Evolutionary conservation across 2,329 filamentous ascomycete species (phyloP).

Genomic region (Fusarium udum): DNA sequence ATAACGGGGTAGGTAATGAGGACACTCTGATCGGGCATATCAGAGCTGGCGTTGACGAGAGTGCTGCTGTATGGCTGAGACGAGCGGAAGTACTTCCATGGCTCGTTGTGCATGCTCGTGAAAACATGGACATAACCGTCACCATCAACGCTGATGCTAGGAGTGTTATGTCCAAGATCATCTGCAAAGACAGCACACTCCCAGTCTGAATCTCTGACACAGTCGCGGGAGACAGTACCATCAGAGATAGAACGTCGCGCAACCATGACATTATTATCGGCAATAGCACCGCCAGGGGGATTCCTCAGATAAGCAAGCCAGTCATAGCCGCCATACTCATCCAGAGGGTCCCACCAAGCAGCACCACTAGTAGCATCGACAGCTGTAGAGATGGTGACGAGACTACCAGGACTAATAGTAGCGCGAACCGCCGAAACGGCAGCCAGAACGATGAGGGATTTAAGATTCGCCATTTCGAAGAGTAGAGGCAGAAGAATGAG

Average conservation of each 20-base stretch:
- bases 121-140: slow-evolving; percentile 43
- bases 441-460: not conserved
- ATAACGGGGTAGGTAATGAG: slow-evolving; percentile 23
- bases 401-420: not conserved
- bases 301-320: slow-evolving; percentile 41
- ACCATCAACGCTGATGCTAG: slow-evolving; percentile 20
- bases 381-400: slow-evolving; percentile 6
- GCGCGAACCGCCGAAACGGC: not conserved
- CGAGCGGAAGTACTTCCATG: slow-evolving; percentile 41
- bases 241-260: slow-evolving; percentile 27
- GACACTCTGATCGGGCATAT: slow-evolving; percentile 36
- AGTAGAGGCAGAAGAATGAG: not conserved
- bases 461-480: not conserved
- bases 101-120: slow-evolving; percentile 44
- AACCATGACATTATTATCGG: slow-evolving; percentile 43
- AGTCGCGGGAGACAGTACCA: slow-evolving; percentile 37
- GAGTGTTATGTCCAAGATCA: slow-evolving; percentile 38
- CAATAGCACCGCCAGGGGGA: slow-evolving; percentile 29
- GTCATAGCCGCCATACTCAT: slow-evolving; percentile 38
- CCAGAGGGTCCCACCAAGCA: slow-evolving; percentile 42
- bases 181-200: slow-evolving; percentile 38
- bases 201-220: slow-evolving; percentile 25
- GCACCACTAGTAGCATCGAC: slow-evolving; percentile 39
- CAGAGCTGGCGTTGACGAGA: slow-evolving; percentile 28
- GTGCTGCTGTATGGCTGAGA: slow-evolving; percentile 32